Evolutionary conservation across 1,139 yeast species (phyloP).

Genomic region (Blastobotrys proliferans): DNA sequence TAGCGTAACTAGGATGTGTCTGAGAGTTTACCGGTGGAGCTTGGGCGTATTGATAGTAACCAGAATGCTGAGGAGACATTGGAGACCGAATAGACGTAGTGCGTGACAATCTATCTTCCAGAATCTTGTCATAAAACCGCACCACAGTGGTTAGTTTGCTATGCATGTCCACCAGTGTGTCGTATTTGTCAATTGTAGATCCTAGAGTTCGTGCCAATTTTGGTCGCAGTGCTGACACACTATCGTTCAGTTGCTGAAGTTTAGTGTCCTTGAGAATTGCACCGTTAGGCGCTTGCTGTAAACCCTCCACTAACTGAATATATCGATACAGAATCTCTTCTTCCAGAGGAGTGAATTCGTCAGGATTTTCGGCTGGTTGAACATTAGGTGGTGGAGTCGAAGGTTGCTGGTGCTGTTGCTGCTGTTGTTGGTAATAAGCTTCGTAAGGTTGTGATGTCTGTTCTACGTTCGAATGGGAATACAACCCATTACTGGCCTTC

Average conservation of each 20-base stretch:
- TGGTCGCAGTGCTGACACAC: constrained; percentile 66
- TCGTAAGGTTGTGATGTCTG: constrained; percentile 15
- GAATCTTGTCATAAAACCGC: constrained; percentile 69
- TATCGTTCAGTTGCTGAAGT: constrained; percentile 60
- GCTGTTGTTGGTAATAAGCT: constrained; percentile 14
- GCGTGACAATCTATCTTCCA: constrained; percentile 60
- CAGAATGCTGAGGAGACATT: constrained; percentile 7
- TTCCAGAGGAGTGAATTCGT: constrained; percentile 52
- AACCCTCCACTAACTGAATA: constrained; percentile 58
- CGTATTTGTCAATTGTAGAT: constrained; percentile 63
- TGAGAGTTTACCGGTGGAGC: constrained; percentile 6
- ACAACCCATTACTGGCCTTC: not conserved
- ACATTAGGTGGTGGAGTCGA: constrained; percentile 11
- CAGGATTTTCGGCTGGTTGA: constrained; percentile 21
- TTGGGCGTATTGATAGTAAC: constrained; percentile 11
- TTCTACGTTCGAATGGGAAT: not conserved
- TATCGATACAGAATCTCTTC: constrained; percentile 67
- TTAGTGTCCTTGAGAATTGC: constrained; percentile 57
- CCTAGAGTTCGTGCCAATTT: constrained; percentile 65
- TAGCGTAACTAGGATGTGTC: constrained; percentile 3
- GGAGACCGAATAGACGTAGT: constrained; percentile 43
- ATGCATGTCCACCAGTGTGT: constrained; percentile 69
- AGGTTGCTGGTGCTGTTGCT: constrained; percentile 8
- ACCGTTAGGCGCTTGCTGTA: constrained; percentile 49
- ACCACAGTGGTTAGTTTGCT: constrained; percentile 77